A percentile compares a stretch with the other conserved stretches of the same genome.
phyloP scores from a whole-genome alignment of 2,329 filamentous ascomycete species.

The Clarireedia monteithiana region DNA sequence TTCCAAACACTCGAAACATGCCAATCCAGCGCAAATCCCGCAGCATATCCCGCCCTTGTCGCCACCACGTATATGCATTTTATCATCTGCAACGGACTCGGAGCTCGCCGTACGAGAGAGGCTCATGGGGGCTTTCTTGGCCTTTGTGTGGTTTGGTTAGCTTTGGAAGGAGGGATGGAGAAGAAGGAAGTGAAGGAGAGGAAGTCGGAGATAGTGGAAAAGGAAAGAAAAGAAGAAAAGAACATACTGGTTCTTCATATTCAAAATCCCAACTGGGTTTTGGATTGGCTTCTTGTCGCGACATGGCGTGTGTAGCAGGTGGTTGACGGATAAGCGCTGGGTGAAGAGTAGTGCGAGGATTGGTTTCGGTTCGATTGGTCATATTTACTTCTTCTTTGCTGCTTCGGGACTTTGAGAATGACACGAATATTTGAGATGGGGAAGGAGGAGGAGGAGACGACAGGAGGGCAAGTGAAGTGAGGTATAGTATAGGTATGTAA shows the following conservation, averaged over 20 bases:
- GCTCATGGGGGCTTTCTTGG: background rate
- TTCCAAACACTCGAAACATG: conserved; percentile 8
- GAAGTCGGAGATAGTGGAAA: too few species aligned
- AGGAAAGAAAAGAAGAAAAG: background rate
- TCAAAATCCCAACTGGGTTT: background rate
- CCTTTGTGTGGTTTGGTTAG: background rate
- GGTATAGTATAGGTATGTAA: too few species aligned
- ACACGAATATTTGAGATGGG: too few species aligned
- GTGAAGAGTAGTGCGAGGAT: conserved; percentile 6
- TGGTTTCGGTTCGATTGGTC: background rate
- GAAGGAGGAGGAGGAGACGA: too few species aligned
- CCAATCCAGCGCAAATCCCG: conserved; percentile 6
- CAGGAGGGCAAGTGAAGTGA: too few species aligned
- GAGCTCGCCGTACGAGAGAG: background rate
- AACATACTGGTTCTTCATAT: conserved; percentile 1
- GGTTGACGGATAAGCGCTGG: conserved; percentile 7
- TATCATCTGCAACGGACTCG: background rate
- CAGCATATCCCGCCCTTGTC: background rate
- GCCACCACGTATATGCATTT: background rate
- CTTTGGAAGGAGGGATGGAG: background rate
- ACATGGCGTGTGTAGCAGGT: background rate
- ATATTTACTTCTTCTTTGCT: background rate
- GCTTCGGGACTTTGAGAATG: too few species aligned
- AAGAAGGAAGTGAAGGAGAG: background rate
- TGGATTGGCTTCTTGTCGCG: background rate